These are phyloP conservation scores for Mycena olivaceomarginata DNA, from an alignment of 768 basidiomycete species.

Conservation along the genomic window DNA sequence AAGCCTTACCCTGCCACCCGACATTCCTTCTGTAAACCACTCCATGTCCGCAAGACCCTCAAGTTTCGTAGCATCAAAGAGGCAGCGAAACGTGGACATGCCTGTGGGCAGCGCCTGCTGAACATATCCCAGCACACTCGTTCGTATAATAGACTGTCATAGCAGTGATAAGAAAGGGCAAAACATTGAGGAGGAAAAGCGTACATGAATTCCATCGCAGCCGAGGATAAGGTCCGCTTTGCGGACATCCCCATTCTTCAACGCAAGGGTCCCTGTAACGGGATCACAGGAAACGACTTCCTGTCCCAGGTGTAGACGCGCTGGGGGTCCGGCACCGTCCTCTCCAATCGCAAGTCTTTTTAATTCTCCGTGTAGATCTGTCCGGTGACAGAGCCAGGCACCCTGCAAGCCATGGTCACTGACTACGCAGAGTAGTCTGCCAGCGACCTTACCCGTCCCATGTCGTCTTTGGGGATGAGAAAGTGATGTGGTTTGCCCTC, in stretches of 20 bases:
- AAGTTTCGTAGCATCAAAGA: too few relatives aligned
- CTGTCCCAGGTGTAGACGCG: conserved; percentile 17
- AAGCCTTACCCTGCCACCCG: too few relatives aligned
- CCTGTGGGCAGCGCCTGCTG: too few relatives aligned
- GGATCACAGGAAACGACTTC: conserved; percentile 34
- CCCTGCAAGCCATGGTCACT: background rate
- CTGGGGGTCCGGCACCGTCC: conserved; percentile 16
- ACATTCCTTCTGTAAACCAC: too few relatives aligned
- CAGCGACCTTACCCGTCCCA: conserved; percentile 19
- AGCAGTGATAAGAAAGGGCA: too few relatives aligned
- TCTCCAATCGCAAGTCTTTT: conserved; percentile 27
- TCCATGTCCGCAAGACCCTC: too few relatives aligned
- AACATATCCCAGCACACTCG: too few relatives aligned
- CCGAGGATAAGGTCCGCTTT: conserved; percentile 35
- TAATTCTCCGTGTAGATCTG: conserved; percentile 39
- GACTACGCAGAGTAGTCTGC: background rate
- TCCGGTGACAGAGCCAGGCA: conserved; percentile 20
- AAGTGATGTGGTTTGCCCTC: conserved; percentile 8
- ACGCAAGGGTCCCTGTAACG: conserved; percentile 10
- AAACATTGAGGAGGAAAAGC: too few relatives aligned
- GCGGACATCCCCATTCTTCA: conserved; percentile 27
- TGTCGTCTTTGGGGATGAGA: background rate
- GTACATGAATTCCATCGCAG: conserved; percentile 15
- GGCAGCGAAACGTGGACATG: too few relatives aligned
- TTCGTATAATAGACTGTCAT: too few relatives aligned